Percentiles rank a stretch among this genome's conserved stretches.
Evolutionary conservation across 2,329 filamentous ascomycete genomes (phyloP).

Genomic region (Scytalidium lignicola): DNA sequence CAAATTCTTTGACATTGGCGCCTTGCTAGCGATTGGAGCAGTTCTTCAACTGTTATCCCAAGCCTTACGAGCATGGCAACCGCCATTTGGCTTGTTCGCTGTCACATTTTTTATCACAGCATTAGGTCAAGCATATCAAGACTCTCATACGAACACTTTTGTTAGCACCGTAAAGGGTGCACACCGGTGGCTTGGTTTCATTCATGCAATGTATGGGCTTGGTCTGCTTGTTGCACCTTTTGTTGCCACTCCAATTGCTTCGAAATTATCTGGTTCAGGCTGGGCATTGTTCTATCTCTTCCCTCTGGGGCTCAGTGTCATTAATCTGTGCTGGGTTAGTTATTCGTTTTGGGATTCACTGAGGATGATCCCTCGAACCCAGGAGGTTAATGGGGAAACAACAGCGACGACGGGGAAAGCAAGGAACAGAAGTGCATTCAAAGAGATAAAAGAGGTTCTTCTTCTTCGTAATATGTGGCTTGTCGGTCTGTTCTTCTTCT

Average conservation of each 20-base stretch:
- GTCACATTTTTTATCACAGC: slow-evolving; percentile 53
- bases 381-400: slow-evolving; percentile 10
- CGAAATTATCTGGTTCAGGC: slow-evolving; percentile 21
- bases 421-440: slow-evolving; percentile 30
- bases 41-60: slow-evolving; percentile 49
- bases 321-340: slow-evolving; percentile 43
- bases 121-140: slow-evolving; percentile 58
- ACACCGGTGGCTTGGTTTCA: slow-evolving; percentile 57
- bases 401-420: slow-evolving; percentile 16
- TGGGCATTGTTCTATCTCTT: slow-evolving; percentile 56
- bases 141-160: slow-evolving; percentile 59
- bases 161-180: slow-evolving; percentile 45
- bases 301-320: slow-evolving; percentile 44
- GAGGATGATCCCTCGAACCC: background rate
- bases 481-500: slow-evolving; percentile 59
- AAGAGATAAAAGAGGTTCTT: slow-evolving; percentile 41
- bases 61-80: slow-evolving; percentile 48
- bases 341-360: slow-evolving; percentile 43
- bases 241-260: slow-evolving; percentile 42
- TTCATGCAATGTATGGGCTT: slow-evolving; percentile 53
- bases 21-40: slow-evolving; percentile 52
- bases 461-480: slow-evolving; percentile 47
- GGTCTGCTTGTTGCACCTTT: slow-evolving; percentile 55
- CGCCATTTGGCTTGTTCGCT: slow-evolving; percentile 52
- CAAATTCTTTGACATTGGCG: slow-evolving; percentile 48